Percentiles rank a stretch among this genome's conserved stretches.
phyloP scores from a whole-genome alignment of 352 stramenopile genomes.

The Globisporangium megalacanthum region DNA sequence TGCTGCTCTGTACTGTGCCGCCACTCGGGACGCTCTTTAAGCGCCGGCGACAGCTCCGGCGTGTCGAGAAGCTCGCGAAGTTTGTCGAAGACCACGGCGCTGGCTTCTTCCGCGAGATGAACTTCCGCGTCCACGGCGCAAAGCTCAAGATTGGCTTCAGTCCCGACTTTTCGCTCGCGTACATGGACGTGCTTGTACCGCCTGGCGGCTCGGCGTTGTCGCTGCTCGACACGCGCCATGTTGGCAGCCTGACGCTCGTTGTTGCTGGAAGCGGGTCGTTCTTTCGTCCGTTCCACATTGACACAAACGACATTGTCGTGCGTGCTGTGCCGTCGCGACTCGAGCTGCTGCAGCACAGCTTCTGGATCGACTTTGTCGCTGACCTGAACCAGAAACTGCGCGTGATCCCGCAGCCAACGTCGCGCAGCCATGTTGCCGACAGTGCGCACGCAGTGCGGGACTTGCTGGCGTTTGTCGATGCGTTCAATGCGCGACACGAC shows the following conservation, averaged over 20 bases:
- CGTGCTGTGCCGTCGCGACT: slow-evolving; percentile 63
- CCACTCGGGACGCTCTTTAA: slow-evolving; percentile 59
- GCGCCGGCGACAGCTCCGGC: slow-evolving; percentile 53
- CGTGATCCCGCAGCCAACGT: slow-evolving; percentile 55
- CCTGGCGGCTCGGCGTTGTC: slow-evolving; percentile 14
- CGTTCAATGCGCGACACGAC: slow-evolving; percentile 61
- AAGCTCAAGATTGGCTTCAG: slow-evolving; percentile 82
- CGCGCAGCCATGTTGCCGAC: slow-evolving; percentile 22
- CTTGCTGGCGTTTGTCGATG: slow-evolving; percentile 39
- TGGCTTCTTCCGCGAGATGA: slow-evolving; percentile 78
- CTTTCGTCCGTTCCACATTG: slow-evolving; percentile 72
- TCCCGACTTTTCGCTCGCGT: slow-evolving; percentile 77
- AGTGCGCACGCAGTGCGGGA: slow-evolving; percentile 24
- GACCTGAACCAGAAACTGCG: slow-evolving; percentile 67
- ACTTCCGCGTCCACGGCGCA: slow-evolving; percentile 68
- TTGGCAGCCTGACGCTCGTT: slow-evolving; percentile 32
- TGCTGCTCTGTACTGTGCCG: slow-evolving; percentile 37
- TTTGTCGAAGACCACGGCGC: slow-evolving; percentile 60
- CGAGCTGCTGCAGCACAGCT: slow-evolving; percentile 64
- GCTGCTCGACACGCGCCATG: slow-evolving; percentile 11
- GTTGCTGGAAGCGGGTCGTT: slow-evolving; percentile 76
- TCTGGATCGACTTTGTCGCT: slow-evolving; percentile 83
- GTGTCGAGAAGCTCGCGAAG: slow-evolving; percentile 61
- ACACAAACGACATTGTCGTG: slow-evolving; percentile 81
- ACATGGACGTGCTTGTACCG: slow-evolving; percentile 71